Conservation (phyloP, 2,329 filamentous ascomycete genomes). For the Colletotrichum sp. region DNA sequence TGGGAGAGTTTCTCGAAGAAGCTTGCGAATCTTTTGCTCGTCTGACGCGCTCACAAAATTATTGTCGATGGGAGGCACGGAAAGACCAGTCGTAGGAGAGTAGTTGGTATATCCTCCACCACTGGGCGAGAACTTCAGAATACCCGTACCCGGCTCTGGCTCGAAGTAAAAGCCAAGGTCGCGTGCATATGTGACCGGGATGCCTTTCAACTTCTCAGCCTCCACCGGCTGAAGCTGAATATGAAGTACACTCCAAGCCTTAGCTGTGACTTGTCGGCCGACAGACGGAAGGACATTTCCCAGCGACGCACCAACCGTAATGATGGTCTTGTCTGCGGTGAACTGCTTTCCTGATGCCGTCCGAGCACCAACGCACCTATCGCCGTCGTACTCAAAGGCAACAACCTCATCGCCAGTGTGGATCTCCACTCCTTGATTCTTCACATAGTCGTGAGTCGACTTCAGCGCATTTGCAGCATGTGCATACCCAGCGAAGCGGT, state of each 20-base stretch:
- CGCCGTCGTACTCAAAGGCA: background rate
- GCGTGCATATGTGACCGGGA: constrained; percentile 65
- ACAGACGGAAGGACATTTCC: background rate
- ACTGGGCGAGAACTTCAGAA: constrained; percentile 65
- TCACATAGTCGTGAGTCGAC: constrained; percentile 47
- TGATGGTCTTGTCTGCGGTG: constrained; percentile 19
- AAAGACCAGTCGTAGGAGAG: constrained; percentile 33
- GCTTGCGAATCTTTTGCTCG: constrained; percentile 52
- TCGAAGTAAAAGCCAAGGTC: constrained; percentile 72
- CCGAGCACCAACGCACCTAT: constrained; percentile 27
- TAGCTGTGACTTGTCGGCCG: background rate
- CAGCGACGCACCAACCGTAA: background rate
- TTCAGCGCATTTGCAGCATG: constrained; percentile 57
- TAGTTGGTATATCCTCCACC: constrained; percentile 61
- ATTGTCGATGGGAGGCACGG: constrained; percentile 42
- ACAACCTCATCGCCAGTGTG: background rate
- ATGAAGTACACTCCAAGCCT: constrained; percentile 61
- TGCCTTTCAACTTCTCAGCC: constrained; percentile 55
- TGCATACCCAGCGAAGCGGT: constrained; percentile 61
- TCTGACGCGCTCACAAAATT: constrained; percentile 59
- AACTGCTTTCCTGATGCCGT: constrained; percentile 27
- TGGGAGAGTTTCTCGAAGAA: constrained; percentile 58
- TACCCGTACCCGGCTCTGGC: constrained; percentile 60
- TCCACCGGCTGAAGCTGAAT: constrained; percentile 61
- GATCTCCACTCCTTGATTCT: constrained; percentile 11